Conservation (phyloP, 768 basidiomycete genomes). For the Crassisporium funariophilum region DNA sequence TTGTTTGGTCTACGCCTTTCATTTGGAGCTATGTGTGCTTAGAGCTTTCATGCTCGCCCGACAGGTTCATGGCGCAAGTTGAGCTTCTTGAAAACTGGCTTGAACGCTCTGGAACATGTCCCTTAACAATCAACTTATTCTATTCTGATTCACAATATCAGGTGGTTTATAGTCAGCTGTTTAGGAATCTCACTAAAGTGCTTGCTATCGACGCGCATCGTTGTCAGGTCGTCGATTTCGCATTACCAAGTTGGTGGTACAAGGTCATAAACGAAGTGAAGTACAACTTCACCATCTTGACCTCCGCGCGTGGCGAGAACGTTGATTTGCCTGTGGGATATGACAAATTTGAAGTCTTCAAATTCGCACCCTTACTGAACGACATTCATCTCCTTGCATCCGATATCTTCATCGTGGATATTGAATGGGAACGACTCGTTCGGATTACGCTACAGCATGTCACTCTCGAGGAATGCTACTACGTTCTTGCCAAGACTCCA, state of each 20-base stretch:
- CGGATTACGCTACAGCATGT: conserved; percentile 5
- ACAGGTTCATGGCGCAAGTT: background rate
- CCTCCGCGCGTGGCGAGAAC: too few species aligned
- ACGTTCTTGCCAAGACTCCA: background rate
- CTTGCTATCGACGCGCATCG: background rate
- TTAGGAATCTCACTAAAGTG: background rate
- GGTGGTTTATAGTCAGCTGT: too few species aligned
- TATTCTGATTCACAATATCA: too few species aligned
- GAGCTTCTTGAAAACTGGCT: background rate
- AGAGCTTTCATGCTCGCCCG: background rate
- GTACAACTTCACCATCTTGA: background rate
- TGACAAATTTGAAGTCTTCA: background rate
- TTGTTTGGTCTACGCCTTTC: background rate
- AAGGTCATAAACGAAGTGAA: background rate
- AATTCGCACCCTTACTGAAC: background rate
- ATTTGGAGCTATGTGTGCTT: background rate
- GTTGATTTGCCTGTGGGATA: too few species aligned
- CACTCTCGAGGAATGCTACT: conserved; percentile 10
- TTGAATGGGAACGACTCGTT: conserved; percentile 4
- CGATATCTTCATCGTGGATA: conserved; percentile 1
- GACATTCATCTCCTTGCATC: conserved; percentile 1
- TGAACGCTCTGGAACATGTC: background rate
- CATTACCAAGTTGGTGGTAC: background rate
- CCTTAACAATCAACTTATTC: background rate
- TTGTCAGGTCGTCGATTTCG: background rate